Conservation (phyloP, 2,329 filamentous ascomycete genomes). For the Sclerotinia nivalis region DNA sequence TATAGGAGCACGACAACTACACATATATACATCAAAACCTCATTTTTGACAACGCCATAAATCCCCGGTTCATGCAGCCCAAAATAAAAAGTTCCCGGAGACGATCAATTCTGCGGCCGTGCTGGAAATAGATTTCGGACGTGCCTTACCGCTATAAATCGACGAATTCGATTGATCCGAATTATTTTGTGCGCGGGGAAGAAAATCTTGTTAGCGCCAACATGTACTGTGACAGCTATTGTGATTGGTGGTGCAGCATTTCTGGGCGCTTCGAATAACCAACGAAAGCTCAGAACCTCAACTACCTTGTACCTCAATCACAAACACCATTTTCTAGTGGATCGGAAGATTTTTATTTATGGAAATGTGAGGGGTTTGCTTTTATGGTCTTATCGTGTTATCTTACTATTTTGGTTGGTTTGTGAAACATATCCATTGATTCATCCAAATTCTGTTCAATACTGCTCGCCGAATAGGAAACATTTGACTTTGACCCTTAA, state of each 20-base stretch:
- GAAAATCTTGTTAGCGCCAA: constrained; percentile 23
- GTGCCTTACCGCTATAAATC: constrained; percentile 9
- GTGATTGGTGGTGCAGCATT: constrained; percentile 20
- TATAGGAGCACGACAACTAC: constrained; percentile 17
- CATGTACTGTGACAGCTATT: constrained; percentile 18
- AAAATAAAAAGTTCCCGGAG: constrained; percentile 22
- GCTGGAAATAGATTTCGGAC: constrained; percentile 21
- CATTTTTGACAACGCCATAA: constrained; percentile 4
- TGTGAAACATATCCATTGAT: constrained; percentile 16
- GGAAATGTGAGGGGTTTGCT: constrained; percentile 14
- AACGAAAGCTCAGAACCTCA: constrained; percentile 17
- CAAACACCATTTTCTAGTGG: constrained; percentile 10
- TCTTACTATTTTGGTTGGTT: constrained; percentile 14
- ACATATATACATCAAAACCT: constrained; percentile 23
- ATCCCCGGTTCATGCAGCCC: constrained; percentile 16
- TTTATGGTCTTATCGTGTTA: constrained; percentile 17
- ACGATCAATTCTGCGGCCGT: constrained; percentile 16
- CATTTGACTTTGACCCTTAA: constrained; percentile 9
- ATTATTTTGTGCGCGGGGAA: constrained; percentile 24
- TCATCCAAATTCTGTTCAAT: background rate
- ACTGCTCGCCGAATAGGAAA: constrained; percentile 10
- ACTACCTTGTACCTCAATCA: background rate
- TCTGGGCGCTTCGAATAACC: constrained; percentile 16
- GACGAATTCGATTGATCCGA: constrained; percentile 14
- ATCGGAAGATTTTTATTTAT: constrained; percentile 19